Evolutionary conservation across 495 filamentous ascomycete species (phyloP).

Genomic region (Hypoxylon fuscum): DNA sequence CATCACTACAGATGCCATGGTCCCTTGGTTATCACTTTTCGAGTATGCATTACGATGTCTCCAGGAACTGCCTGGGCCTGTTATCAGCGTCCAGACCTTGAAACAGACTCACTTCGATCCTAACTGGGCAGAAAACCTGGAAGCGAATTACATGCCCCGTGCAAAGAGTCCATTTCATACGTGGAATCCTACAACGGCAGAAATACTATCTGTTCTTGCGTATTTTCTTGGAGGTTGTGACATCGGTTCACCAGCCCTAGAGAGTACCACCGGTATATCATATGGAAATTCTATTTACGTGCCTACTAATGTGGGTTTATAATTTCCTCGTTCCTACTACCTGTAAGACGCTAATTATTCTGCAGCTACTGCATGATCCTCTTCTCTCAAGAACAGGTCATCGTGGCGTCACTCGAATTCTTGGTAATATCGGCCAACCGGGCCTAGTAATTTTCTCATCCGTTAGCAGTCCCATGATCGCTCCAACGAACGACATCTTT

Average conservation of each 20-base stretch:
- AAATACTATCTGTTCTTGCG: neutral
- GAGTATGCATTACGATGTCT: neutral
- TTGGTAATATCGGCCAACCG: conserved; percentile 4
- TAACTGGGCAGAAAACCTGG: neutral
- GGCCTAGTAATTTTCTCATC: conserved; percentile 9
- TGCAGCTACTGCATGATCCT: neutral
- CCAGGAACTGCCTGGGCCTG: neutral
- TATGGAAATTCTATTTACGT: conserved; percentile 5
- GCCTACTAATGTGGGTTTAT: neutral
- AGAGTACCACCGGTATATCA: neutral
- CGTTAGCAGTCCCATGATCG: neutral
- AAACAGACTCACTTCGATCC: neutral
- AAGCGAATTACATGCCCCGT: too few relatives aligned
- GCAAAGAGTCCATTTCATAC: neutral
- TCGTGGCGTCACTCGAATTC: neutral
- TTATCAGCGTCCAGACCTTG: neutral
- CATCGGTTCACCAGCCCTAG: neutral
- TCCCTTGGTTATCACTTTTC: neutral
- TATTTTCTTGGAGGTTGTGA: conserved; percentile 6
- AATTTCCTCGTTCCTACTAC: neutral
- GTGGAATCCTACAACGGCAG: neutral
- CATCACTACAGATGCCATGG: neutral
- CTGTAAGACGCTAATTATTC: neutral
- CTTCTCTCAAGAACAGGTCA: neutral
- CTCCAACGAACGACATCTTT: neutral